Base-by-base conservation (phyloP, 129 eudicot genomes). In the Flaveria ramosissima region DNA sequence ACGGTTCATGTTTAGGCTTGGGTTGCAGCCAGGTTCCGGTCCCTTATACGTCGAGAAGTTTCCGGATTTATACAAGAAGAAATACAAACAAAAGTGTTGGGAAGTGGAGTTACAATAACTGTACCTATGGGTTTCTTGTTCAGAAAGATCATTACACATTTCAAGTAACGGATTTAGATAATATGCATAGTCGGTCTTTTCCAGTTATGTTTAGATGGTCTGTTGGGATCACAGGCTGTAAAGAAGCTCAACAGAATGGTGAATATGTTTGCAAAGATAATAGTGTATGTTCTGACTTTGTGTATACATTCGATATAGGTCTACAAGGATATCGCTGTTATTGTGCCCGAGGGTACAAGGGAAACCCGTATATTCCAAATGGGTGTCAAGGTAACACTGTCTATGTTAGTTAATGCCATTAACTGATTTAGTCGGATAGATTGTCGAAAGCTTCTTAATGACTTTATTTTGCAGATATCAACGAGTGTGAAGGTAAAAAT, bases 331-430 rank as follows among this genome's bases (percentile, higher is more conserved):
- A 78, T 71, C 62, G 41, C 2, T 70, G 82, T 57, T 10, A 0
- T 11, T 70, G 77, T 61, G 42, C 43, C 19, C 16, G 30, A 16
- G 82, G 82, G 17, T 78, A 78, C 41, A 20, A 13, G 42, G 82
- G 77, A 45, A 78, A 78, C 20, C 82, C 77, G 9, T 70, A 70
- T 51, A 60, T 78, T 16, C 23, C 52, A 78, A 17, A 71, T 32
- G 82, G 82, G 30, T 78, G 82, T 50, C 72, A 9, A 78, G 82
- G 77, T 71, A 70, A 42, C 41, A 36, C 7, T 30, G 50, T 15
- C 53, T 53, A 52, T 20, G 7, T 36, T 55, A n/a, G 60, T 53
- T 53, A 55, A 55, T 55, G 11, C 27, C 12, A 19, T 55, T 1
- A 7, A 55, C 26, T 6, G 23, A 15, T 55, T 7, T 19, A 11